phyloP scores from a whole-genome alignment of 768 basidiomycete species.

The Suillus cothurnatus region DNA sequence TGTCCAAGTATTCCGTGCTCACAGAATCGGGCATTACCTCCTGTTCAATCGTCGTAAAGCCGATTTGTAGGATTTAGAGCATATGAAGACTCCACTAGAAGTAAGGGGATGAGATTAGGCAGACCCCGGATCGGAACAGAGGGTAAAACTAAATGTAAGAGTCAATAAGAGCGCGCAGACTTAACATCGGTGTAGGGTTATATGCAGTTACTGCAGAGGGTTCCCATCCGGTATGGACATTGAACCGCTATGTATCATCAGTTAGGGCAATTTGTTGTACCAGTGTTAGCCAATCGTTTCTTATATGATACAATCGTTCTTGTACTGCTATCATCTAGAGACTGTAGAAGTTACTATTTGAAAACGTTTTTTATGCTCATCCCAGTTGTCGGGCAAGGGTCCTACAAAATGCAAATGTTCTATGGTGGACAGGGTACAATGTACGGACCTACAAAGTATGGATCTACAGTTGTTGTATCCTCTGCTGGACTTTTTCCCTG shows the following conservation, averaged over 20 bases:
- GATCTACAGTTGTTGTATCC: constrained; percentile 72
- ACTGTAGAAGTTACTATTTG: neutral
- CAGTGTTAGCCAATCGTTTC: neutral
- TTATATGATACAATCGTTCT: neutral
- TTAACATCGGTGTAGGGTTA: neutral
- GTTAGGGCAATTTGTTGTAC: neutral
- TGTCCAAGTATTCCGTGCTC: neutral
- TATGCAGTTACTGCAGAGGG: neutral
- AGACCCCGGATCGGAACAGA: neutral
- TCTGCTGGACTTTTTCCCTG: constrained; percentile 81
- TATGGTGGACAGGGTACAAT: constrained; percentile 19
- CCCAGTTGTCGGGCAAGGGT: neutral
- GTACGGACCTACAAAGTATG: neutral
- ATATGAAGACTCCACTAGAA: neutral
- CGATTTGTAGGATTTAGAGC: neutral
- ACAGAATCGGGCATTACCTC: neutral
- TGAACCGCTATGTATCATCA: neutral
- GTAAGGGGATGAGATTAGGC: neutral
- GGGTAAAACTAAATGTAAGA: neutral
- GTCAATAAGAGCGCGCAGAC: no score
- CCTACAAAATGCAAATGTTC: neutral
- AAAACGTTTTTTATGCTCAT: neutral
- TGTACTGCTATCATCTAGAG: neutral
- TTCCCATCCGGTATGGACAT: neutral
- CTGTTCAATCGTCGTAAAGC: neutral